Conservation (phyloP, 495 filamentous ascomycete genomes). For the Trichoderma erinaceum region DNA sequence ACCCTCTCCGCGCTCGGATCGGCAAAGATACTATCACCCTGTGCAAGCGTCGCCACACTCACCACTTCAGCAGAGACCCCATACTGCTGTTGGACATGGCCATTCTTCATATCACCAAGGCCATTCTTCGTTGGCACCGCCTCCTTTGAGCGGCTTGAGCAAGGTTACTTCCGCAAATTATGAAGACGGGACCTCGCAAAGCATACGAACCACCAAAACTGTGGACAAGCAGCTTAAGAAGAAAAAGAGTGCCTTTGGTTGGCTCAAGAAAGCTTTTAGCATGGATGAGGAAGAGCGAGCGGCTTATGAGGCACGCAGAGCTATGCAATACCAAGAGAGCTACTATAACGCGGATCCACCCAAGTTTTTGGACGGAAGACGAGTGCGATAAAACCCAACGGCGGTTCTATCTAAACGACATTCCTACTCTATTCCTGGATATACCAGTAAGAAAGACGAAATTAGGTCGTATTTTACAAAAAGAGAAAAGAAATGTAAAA, state of each 20-base stretch:
- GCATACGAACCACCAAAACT: conserved; percentile 14
- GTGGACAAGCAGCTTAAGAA: conserved; percentile 44
- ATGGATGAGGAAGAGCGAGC: conserved; percentile 50
- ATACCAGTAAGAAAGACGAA: not conserved
- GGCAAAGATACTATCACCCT: conserved; percentile 44
- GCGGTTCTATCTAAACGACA: not conserved
- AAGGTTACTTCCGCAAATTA: conserved; percentile 32
- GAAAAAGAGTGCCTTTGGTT: conserved; percentile 54
- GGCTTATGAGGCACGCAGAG: conserved; percentile 43
- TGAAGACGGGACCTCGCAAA: conserved; percentile 1
- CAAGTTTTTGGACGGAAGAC: conserved; percentile 40
- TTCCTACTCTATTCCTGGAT: not conserved
- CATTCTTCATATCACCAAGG: conserved; percentile 26
- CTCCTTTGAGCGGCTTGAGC: conserved; percentile 45
- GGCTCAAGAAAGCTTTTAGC: conserved; percentile 53
- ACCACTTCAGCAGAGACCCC: conserved; percentile 49
- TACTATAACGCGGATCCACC: conserved; percentile 39
- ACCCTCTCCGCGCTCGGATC: conserved; percentile 45
- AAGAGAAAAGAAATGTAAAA: not conserved
- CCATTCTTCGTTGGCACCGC: conserved; percentile 21
- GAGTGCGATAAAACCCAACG: conserved; percentile 20
- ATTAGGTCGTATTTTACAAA: not conserved
- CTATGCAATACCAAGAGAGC: conserved; percentile 31
- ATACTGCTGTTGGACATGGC: conserved; percentile 32
- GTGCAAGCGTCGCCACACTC: conserved; percentile 51